phyloP scores from a whole-genome alignment of 805 yeast species.

The Suhomyces emberorum region DNA sequence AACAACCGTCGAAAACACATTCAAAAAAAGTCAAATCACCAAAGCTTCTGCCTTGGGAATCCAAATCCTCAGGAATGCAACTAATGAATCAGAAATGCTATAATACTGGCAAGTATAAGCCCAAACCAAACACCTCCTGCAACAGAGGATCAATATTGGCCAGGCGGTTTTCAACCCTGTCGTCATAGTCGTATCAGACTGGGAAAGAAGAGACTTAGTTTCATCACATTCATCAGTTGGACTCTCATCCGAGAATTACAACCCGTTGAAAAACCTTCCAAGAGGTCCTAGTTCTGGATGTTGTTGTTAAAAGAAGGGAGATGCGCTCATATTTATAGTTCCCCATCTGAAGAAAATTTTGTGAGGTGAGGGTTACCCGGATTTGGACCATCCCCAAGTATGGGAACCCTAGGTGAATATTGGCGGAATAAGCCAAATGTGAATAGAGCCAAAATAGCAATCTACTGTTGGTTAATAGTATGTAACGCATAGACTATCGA shows the following conservation, averaged over 20 bases:
- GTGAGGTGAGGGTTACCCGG: constrained; percentile 8
- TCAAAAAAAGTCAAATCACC: constrained; percentile 4
- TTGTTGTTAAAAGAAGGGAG: not conserved
- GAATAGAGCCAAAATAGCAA: too few species aligned
- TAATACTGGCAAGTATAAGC: constrained; percentile 88
- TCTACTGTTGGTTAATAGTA: too few species aligned
- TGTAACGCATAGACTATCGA: too few species aligned
- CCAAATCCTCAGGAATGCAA: not conserved
- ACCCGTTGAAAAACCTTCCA: not conserved
- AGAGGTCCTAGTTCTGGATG: constrained; percentile 1
- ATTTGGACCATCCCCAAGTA: too few species aligned
- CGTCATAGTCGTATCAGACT: constrained; percentile 93
- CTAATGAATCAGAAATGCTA: constrained; percentile 55
- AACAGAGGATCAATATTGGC: constrained; percentile 34
- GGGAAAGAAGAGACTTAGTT: constrained; percentile 79
- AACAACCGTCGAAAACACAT: constrained; percentile 5
- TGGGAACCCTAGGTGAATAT: too few species aligned
- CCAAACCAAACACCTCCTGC: constrained; percentile 40
- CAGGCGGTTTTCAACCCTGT: constrained; percentile 64
- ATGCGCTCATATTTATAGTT: constrained; percentile 1
- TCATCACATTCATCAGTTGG: constrained; percentile 37
- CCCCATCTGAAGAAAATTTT: constrained; percentile 1
- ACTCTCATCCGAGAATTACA: constrained; percentile 1
- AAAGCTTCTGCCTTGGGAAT: not conserved
- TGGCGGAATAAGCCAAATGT: too few species aligned